These are phyloP conservation scores for Erythrobasidium yunnanense DNA, from an alignment of 768 basidiomycete species.

Conservation along the genomic window DNA sequence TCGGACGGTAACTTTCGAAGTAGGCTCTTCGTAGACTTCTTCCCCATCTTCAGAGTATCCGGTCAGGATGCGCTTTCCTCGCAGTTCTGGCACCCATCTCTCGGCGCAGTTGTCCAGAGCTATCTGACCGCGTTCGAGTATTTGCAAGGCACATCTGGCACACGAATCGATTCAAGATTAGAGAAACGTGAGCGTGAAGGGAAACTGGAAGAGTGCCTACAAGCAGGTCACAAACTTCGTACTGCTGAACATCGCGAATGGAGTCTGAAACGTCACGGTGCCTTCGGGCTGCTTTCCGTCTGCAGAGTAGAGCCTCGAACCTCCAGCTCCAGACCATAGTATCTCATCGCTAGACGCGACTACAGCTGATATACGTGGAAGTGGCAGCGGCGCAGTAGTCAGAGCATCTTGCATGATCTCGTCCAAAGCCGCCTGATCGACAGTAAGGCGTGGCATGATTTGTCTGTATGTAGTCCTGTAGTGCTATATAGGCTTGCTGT, in stretches of 20 bases:
- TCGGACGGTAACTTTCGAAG: constrained; percentile 2
- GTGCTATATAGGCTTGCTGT: too few relatives aligned
- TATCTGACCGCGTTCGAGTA: background rate
- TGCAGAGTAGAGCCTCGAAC: background rate
- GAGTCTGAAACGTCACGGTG: constrained; percentile 5
- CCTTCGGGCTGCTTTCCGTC: background rate
- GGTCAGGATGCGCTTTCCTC: background rate
- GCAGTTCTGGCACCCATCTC: constrained; percentile 8
- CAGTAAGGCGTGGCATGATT: too few relatives aligned
- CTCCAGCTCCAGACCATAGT: constrained; percentile 23
- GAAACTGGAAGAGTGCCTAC: too few relatives aligned
- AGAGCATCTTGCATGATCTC: background rate
- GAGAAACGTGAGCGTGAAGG: too few relatives aligned
- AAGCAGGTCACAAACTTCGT: constrained; percentile 17
- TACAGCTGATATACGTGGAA: constrained; percentile 3
- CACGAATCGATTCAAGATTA: too few relatives aligned
- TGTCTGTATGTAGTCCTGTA: too few relatives aligned
- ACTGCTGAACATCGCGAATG: constrained; percentile 19
- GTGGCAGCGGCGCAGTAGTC: background rate
- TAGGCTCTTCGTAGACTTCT: constrained; percentile 7
- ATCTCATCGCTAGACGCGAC: background rate
- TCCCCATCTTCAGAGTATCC: background rate
- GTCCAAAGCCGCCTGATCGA: too few relatives aligned
- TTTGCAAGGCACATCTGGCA: background rate
- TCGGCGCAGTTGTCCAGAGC: constrained; percentile 6